Evolutionary conservation across 2,329 filamentous ascomycete genomes (phyloP).

Genomic region (Talaromyces verruculosus): DNA sequence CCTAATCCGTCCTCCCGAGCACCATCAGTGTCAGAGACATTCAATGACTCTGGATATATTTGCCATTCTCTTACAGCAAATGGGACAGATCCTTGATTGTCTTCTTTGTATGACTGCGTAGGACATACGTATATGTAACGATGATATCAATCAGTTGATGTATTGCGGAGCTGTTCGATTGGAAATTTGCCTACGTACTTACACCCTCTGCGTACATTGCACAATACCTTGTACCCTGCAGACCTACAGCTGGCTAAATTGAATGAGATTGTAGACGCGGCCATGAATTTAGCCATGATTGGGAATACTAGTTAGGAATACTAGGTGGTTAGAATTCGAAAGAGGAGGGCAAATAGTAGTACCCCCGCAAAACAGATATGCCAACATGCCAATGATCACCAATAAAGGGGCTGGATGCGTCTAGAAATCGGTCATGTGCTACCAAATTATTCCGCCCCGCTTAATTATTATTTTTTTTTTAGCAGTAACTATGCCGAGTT

Average conservation of each 20-base stretch:
- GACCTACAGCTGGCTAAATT: neutral
- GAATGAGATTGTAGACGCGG: neutral
- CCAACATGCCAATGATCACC: neutral
- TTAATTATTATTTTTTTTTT: neutral
- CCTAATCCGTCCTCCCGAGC: slow-evolving; percentile 18
- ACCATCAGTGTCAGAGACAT: neutral
- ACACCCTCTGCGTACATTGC: neutral
- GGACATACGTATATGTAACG: slow-evolving; percentile 2
- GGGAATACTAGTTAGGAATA: neutral
- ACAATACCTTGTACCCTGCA: neutral
- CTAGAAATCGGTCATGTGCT: slow-evolving; percentile 20
- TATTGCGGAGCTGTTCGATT: slow-evolving; percentile 1
- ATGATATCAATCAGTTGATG: slow-evolving; percentile 17
- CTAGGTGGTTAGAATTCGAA: neutral
- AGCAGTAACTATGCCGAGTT: slow-evolving; percentile 6
- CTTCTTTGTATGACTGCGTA: neutral
- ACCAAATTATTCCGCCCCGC: neutral
- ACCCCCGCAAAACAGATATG: slow-evolving; percentile 4
- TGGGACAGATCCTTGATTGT: neutral
- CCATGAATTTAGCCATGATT: neutral
- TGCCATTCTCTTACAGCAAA: neutral
- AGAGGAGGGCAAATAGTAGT: no score
- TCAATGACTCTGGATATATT: neutral
- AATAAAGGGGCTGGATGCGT: slow-evolving; percentile 8
- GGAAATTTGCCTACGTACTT: neutral